Evolutionary conservation across 2,329 filamentous ascomycete species (phyloP).

Genomic region (Phyllosticta citribraziliensis): DNA sequence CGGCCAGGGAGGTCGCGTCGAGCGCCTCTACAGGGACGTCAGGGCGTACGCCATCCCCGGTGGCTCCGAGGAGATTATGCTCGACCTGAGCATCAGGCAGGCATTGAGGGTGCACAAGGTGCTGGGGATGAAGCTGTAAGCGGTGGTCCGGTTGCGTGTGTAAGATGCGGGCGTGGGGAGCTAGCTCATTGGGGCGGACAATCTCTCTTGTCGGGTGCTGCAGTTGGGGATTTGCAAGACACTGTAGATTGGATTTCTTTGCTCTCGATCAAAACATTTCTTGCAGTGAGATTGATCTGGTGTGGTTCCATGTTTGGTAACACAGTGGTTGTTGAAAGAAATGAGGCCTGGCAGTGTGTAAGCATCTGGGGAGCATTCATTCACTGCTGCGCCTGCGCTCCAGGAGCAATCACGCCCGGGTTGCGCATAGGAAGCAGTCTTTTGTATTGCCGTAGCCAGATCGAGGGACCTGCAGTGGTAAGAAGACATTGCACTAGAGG

Average conservation of each 20-base stretch:
- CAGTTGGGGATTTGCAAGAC: background rate
- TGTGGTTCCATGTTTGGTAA: too few species aligned
- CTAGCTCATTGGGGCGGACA: background rate
- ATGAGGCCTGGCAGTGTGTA: too few species aligned
- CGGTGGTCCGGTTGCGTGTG: background rate
- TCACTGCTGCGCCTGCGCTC: too few species aligned
- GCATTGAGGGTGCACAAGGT: conserved; percentile 79
- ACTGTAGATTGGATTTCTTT: background rate
- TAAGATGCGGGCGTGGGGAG: background rate
- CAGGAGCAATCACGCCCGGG: too few species aligned
- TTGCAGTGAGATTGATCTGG: background rate
- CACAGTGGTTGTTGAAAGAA: too few species aligned
- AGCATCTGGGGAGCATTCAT: too few species aligned
- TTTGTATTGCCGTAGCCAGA: too few species aligned
- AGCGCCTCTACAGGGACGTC: conserved; percentile 89
- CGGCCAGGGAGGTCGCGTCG: conserved; percentile 90
- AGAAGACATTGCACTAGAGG: too few species aligned
- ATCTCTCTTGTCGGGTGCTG: background rate
- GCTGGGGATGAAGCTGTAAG: conserved; percentile 88
- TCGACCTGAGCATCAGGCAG: conserved; percentile 91
- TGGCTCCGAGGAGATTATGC: conserved; percentile 96
- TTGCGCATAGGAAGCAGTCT: too few species aligned
- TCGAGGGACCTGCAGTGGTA: too few species aligned
- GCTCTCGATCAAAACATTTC: background rate
- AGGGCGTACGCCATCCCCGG: conserved; percentile 91